Evolutionary conservation across 495 filamentous ascomycete genomes (phyloP).

Genomic region (Niebla homalea): DNA sequence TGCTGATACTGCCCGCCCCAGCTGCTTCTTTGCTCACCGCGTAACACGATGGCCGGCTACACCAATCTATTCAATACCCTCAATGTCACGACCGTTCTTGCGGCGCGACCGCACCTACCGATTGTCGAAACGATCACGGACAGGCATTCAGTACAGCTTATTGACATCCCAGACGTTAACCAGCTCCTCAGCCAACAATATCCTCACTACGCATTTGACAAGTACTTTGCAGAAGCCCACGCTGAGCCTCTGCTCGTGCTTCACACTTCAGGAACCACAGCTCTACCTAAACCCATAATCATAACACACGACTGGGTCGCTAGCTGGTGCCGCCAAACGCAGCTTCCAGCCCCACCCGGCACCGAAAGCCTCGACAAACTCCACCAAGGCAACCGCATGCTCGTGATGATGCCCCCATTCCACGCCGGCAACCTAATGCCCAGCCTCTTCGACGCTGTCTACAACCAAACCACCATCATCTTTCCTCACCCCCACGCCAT

Average conservation of each 20-base stretch:
- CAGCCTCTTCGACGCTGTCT: conserved; percentile 16
- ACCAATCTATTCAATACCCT: conserved; percentile 16
- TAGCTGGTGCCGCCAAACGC: conserved; percentile 11
- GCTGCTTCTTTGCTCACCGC: conserved; percentile 26
- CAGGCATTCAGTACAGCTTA: conserved; percentile 5
- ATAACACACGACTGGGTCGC: conserved; percentile 19
- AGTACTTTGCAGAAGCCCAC: conserved; percentile 17
- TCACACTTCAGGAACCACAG: conserved; percentile 30
- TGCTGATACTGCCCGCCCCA: background rate
- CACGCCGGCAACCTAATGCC: conserved; percentile 25
- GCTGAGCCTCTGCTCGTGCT: conserved; percentile 21
- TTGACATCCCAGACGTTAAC: conserved; percentile 18
- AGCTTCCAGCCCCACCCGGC: conserved; percentile 12
- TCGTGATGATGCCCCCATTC: conserved; percentile 26
- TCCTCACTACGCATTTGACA: conserved; percentile 19
- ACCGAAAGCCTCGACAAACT: conserved; percentile 16
- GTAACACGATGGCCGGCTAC: conserved; percentile 24
- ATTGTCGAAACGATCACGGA: conserved; percentile 14
- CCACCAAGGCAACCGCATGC: conserved; percentile 19
- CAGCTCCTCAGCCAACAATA: conserved; percentile 15
- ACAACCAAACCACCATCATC: conserved; percentile 18
- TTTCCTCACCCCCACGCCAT: conserved; percentile 19
- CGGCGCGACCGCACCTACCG: conserved; percentile 12
- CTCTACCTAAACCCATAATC: conserved; percentile 27
- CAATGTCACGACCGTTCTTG: conserved; percentile 19